phyloP scores from a whole-genome alignment of 2,329 filamentous ascomycete species.

The Plenodomus biglobosus region DNA sequence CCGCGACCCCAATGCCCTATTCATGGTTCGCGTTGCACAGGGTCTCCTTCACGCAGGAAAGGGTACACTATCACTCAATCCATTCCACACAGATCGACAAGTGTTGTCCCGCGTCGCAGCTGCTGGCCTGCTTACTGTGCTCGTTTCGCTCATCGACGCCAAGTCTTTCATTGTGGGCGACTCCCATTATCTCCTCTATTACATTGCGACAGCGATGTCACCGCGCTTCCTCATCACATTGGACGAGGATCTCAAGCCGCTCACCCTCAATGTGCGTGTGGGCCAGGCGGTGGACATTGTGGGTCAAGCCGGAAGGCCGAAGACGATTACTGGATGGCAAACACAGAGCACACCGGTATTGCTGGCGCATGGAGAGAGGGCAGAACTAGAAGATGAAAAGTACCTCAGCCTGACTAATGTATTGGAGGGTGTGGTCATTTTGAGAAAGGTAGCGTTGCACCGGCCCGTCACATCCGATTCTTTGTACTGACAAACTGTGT shows the following conservation, averaged over 20 bases:
- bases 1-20: constrained; percentile 90
- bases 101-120: constrained; percentile 90
- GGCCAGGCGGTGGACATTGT: constrained; percentile 98
- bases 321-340: constrained; percentile 99
- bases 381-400: constrained; percentile 96
- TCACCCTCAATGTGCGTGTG: constrained; percentile 94
- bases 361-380: constrained; percentile 89
- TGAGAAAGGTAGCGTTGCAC: constrained; percentile 77
- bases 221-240: constrained; percentile 95
- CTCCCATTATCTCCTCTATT: constrained; percentile 94
- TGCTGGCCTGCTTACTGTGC: constrained; percentile 83
- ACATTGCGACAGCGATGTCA: constrained; percentile 94
- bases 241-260: constrained; percentile 88
- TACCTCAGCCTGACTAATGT: constrained; percentile 91
- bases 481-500: constrained; percentile 14
- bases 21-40: constrained; percentile 99
- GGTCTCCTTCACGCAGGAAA: constrained; percentile 99
- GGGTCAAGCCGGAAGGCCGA: constrained; percentile 92
- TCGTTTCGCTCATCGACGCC: constrained; percentile 92
- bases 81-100: constrained; percentile 98
- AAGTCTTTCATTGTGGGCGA: constrained; percentile 77
- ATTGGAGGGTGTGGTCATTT: constrained; percentile 90
- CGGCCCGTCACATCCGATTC: background rate
- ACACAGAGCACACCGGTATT: constrained; percentile 98
- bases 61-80: constrained; percentile 90